These are phyloP conservation scores for Fonsecaea nubica DNA, from an alignment of 2,329 filamentous ascomycete species.

Conservation along the genomic window DNA sequence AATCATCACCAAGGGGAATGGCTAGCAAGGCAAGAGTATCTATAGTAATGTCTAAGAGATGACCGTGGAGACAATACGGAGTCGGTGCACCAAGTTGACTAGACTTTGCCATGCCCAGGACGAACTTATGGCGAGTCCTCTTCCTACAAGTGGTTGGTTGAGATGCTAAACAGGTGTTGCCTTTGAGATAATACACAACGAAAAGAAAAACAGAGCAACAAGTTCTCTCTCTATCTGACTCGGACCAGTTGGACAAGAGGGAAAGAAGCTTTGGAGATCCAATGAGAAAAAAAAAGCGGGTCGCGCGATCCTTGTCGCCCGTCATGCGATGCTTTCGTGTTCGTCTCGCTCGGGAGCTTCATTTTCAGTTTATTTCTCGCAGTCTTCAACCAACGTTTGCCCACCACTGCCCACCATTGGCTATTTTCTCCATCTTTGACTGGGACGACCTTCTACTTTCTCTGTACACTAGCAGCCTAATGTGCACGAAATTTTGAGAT, in stretches of 20 bases:
- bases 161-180: no score
- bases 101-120: no score
- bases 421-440: constrained; percentile 1
- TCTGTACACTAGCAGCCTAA: constrained; percentile 11
- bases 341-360: not conserved
- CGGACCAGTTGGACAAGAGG: not conserved
- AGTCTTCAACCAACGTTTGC: not conserved
- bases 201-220: no score
- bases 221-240: no score
- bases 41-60: no score
- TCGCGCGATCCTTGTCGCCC: not conserved
- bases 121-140: no score
- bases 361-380: not conserved
- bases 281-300: not conserved
- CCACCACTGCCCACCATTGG: not conserved
- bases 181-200: no score
- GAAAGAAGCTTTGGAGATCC: not conserved
- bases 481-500: not conserved
- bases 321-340: not conserved
- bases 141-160: no score
- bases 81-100: no score
- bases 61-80: no score
- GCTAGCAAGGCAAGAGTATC: no score
- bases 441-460: not conserved
- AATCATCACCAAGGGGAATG: no score